phyloP scores from a whole-genome alignment of 805 yeast species.

The Schwanniomyces occidentalis region DNA sequence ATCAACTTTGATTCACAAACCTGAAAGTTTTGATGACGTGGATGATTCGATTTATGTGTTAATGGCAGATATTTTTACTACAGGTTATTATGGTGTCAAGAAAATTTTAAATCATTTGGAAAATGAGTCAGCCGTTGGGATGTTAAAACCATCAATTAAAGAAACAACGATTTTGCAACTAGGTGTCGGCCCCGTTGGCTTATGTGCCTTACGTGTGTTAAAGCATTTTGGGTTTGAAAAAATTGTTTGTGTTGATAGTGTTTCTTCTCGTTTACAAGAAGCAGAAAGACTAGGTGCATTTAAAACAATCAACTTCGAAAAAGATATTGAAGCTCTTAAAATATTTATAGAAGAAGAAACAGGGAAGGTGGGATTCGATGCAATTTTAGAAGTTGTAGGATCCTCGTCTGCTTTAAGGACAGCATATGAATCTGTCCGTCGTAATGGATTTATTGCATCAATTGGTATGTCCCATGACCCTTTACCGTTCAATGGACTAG shows the following conservation, averaged over 20 bases:
- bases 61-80: slow-evolving; percentile 66
- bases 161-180: slow-evolving; percentile 48
- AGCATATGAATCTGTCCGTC: slow-evolving; percentile 54
- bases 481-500: slow-evolving; percentile 56
- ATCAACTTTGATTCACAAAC: slow-evolving; percentile 47
- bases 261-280: slow-evolving; percentile 45
- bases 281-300: slow-evolving; percentile 52
- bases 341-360: slow-evolving; percentile 36
- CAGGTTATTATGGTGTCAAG: slow-evolving; percentile 60
- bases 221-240: slow-evolving; percentile 44
- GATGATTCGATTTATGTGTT: slow-evolving; percentile 50
- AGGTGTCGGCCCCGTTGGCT: slow-evolving; percentile 64
- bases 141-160: slow-evolving; percentile 7
- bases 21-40: slow-evolving; percentile 23
- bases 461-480: slow-evolving; percentile 62
- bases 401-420: slow-evolving; percentile 49
- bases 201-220: slow-evolving; percentile 50
- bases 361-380: slow-evolving; percentile 56
- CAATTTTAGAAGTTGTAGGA: slow-evolving; percentile 62
- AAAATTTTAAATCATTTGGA: slow-evolving; percentile 46
- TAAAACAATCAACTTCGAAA: slow-evolving; percentile 44
- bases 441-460: slow-evolving; percentile 58
- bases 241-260: slow-evolving; percentile 50
- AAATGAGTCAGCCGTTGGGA: slow-evolving; percentile 26
- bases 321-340: slow-evolving; percentile 27